Base-by-base conservation (phyloP, 1,284 basidiomycete species). In the Phenoliferia sp. region DNA sequence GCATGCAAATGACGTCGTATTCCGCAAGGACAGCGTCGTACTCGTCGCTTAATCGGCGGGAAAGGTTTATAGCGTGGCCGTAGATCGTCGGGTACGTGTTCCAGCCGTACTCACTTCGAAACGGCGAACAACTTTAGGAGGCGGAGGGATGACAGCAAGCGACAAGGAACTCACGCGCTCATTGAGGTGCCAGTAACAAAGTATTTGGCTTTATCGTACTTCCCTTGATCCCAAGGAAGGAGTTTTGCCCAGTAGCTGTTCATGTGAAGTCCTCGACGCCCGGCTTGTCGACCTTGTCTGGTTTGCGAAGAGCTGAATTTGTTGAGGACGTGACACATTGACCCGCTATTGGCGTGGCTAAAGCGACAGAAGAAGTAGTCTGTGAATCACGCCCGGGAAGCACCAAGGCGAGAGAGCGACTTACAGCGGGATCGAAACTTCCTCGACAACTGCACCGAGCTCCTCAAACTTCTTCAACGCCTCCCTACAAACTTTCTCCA, bases 1-100 rank as follows among this genome's bases (percentile, higher is more conserved):
- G 83, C 77, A 82, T 82, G 54, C 83, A 72, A 10, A 84, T 73
- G 6, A 83, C 76, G 67, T 83, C 82, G 67, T 79, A 81, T 17
- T 78, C 69, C 9, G 76, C 70, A 5, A 84, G 71, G 15, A 78
- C 76, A 1, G 66, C 71, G 64, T 83, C 77, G 73, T 83, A 83
- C 6, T 80, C 79, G 61, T 81, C 78, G 15, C 77, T 73, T 22
- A 83, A 76, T 64, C 80, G 80, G 66, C 83, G 79, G 1, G 81
- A 74, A 26, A 81, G 76, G 70, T 83, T 82, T 72, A 79, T 78
- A 1, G 80, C 79, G 64, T 80, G 78, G 5, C 79, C 79, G 58
- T 78, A 77, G 7, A 77, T 19, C 71, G 39, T 74, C 73, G n/a
- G 78, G 63, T 76, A 79, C 59, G 77, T 71, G 44, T 73, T 66